Base-by-base conservation (phyloP, 768 basidiomycete genomes). In the Russula earlei region DNA sequence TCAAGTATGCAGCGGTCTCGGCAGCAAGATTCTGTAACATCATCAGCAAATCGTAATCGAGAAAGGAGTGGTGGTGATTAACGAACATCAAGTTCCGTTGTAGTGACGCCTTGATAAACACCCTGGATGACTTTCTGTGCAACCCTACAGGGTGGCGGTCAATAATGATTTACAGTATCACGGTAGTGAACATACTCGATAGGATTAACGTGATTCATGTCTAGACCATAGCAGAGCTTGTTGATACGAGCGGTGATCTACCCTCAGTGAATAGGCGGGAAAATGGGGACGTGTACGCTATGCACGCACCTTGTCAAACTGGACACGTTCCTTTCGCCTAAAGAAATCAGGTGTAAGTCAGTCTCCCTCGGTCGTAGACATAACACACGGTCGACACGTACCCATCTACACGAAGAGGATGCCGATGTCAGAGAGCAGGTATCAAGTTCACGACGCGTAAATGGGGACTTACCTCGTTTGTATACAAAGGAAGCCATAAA, bases 1-100 rank as follows among this genome's bases (percentile, higher is more conserved):
- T 98, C 59, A 98, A 83, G 69, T 86, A 97, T 0, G 96, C 96
- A 9, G 96, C 93, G 4, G 96, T 99, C 73, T 97, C 94, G 7
- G 94, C 86, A 0, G 94, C 94, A 38, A 97, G 85, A 69, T 96
- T 97, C 92, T 95, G 54, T 15, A 25, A 25, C 56, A 54, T 41
- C 29, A 25, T 36, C 9, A 49, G 40, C 42, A 14, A 33, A 51
- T 20, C 10, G 25, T 24, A 40, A n/a, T 10, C 12, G 14, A n/a
- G 14, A 19, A 19, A 36, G 2, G 4, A 12, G 7, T 29, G 17
- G 29, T 15, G 38, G 2, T 7, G n/a, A 5, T 8, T 31, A 7
- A 74, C 88, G 63, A 64, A 94, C 92, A 72, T 99, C 95, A 54
- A 98, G 85, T 71, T 99, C 96, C 57, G 90, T 87, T 4, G 96